Percentiles rank a stretch among this genome's conserved stretches.
Conservation (phyloP, 2,329 filamentous ascomycete species). For the Pseudogymnoascus sp. region DNA sequence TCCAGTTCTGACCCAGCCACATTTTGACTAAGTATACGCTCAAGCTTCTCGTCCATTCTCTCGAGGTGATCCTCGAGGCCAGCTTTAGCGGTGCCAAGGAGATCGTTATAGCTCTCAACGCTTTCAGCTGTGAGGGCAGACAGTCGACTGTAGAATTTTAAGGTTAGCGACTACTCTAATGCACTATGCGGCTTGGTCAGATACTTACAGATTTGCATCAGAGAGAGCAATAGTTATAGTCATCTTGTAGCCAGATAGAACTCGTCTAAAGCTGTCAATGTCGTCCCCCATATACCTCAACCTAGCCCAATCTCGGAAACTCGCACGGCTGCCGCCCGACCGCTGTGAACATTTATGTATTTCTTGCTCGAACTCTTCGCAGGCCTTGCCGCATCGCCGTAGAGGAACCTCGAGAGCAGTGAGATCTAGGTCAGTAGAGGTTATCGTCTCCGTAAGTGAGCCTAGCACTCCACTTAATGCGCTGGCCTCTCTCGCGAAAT, state of each 20-base stretch:
- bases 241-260: background rate
- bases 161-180: conserved; percentile 11
- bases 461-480: conserved; percentile 31
- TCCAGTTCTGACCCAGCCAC: conserved; percentile 18
- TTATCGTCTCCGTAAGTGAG: conserved; percentile 26
- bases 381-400: conserved; percentile 34
- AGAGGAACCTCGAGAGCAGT: conserved; percentile 31
- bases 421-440: conserved; percentile 22
- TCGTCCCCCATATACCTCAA: conserved; percentile 19
- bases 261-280: background rate
- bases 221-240: conserved; percentile 1
- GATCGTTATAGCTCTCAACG: conserved; percentile 27
- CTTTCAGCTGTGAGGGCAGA: conserved; percentile 26
- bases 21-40: conserved; percentile 18
- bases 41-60: conserved; percentile 25
- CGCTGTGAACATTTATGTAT: conserved; percentile 29
- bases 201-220: conserved; percentile 11
- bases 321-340: conserved; percentile 29
- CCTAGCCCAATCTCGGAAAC: conserved; percentile 38
- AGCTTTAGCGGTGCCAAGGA: conserved; percentile 28
- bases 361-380: conserved; percentile 34
- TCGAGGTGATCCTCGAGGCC: conserved; percentile 29
- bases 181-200: background rate
- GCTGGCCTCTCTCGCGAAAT: conserved; percentile 33
- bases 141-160: conserved; percentile 23